Evolutionary conservation across 257 asterid genomes (phyloP).

Genomic region (Solanum boliviense): DNA sequence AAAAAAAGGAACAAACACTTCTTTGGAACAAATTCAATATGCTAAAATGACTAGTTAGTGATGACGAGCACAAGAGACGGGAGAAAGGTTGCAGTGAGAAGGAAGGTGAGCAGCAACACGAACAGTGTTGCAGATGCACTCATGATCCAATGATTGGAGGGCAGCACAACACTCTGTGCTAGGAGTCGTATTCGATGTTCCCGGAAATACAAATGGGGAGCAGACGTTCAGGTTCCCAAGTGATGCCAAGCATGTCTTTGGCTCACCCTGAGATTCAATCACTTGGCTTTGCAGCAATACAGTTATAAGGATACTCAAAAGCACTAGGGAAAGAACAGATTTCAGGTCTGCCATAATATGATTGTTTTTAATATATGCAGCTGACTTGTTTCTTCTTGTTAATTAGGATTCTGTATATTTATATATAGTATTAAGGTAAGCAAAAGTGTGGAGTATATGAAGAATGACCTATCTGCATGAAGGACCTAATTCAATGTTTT

Average conservation of each 20-base stretch:
- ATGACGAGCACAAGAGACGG: slow-evolving; percentile 19
- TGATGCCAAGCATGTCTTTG: slow-evolving; percentile 21
- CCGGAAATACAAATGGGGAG: slow-evolving; percentile 12
- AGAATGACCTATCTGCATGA: background rate
- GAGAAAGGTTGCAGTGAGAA: slow-evolving; percentile 41
- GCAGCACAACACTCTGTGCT: slow-evolving; percentile 16
- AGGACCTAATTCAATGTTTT: background rate
- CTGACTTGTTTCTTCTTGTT: background rate
- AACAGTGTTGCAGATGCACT: slow-evolving; percentile 33
- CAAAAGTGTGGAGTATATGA: background rate
- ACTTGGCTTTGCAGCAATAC: background rate
- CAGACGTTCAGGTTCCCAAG: slow-evolving; percentile 27
- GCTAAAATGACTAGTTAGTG: background rate
- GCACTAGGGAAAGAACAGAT: background rate
- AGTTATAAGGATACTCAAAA: background rate
- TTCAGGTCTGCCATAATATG: background rate
- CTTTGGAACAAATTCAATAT: background rate
- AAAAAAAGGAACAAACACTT: background rate
- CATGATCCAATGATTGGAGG: slow-evolving; percentile 11
- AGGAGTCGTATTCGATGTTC: background rate
- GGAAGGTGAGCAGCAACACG: slow-evolving; percentile 38
- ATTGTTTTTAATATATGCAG: background rate
- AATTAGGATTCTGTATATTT: background rate
- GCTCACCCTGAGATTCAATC: slow-evolving; percentile 9
- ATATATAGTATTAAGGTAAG: background rate